A percentile compares a stretch with the other conserved stretches of the same genome.
These are phyloP conservation scores for Breynia disticha DNA, from an alignment of 441 rosid species.

Conservation along the genomic window DNA sequence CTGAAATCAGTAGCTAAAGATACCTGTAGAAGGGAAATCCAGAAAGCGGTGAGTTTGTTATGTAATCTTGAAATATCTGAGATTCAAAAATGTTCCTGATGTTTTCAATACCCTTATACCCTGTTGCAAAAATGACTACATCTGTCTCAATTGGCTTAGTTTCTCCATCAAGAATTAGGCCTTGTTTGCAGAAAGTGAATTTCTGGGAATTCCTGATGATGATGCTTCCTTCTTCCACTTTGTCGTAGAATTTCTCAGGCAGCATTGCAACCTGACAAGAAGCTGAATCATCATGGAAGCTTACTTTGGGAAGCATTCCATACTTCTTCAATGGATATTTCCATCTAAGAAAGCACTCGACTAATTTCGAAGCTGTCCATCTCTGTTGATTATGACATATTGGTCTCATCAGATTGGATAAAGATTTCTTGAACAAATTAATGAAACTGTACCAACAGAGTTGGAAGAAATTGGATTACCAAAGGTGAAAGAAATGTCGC, in stretches of 20 bases:
- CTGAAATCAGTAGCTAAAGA: background rate
- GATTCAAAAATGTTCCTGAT: conserved; percentile 13
- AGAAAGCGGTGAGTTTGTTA: conserved; percentile 3
- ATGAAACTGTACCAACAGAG: background rate
- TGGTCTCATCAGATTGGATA: no score
- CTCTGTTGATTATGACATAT: conserved; percentile 1
- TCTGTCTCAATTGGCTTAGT: conserved; percentile 6
- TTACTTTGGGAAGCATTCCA: conserved; percentile 12
- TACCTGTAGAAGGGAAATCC: conserved; percentile 15
- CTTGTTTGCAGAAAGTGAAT: conserved; percentile 12
- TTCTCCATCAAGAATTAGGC: conserved; percentile 12
- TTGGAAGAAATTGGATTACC: conserved; percentile 2
- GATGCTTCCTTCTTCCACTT: conserved; percentile 18
- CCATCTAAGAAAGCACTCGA: conserved; percentile 11
- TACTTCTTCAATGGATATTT: conserved; percentile 15
- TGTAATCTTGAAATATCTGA: conserved; percentile 7
- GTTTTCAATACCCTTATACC: conserved; percentile 12
- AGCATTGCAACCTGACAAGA: conserved; percentile 7
- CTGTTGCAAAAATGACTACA: conserved; percentile 16
- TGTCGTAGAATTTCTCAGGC: conserved; percentile 16
- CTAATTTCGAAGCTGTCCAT: conserved; percentile 15
- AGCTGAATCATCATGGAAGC: conserved; percentile 6
- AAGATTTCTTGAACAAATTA: no score
- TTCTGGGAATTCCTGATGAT: conserved; percentile 7
- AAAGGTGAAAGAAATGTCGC: conserved; percentile 13